These are phyloP conservation scores for Prinsepia uniflora DNA, from an alignment of 306 rosid genomes.

Conservation along the genomic window DNA sequence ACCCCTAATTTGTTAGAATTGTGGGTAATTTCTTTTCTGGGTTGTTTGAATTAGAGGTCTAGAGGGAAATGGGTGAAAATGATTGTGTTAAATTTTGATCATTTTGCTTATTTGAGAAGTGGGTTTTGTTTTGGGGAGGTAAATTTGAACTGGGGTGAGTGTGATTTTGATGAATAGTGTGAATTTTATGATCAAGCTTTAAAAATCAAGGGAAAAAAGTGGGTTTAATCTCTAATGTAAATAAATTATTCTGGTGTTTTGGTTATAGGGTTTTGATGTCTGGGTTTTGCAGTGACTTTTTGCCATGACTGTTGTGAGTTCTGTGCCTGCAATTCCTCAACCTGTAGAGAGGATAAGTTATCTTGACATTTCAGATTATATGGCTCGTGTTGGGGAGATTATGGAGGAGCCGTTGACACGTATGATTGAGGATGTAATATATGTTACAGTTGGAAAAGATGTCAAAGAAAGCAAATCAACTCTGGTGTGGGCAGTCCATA, in stretches of 20 bases:
- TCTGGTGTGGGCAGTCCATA: conserved; percentile 63
- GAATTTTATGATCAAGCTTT: conserved; percentile 2
- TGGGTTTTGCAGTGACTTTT: conserved; percentile 16
- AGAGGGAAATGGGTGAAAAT: background rate
- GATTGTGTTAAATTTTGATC: conserved; percentile 15
- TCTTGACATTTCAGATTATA: conserved; percentile 32
- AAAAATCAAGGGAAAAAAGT: background rate
- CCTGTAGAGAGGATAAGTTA: conserved; percentile 32
- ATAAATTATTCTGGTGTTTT: background rate
- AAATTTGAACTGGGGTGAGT: conserved; percentile 7
- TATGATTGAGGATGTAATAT: conserved; percentile 38
- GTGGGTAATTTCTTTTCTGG: background rate
- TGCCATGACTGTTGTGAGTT: conserved; percentile 53
- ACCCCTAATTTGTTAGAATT: too few species aligned
- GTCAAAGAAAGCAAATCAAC: conserved; percentile 56
- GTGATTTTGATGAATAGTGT: background rate
- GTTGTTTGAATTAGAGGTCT: background rate
- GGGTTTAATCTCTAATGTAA: background rate
- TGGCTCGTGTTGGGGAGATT: conserved; percentile 39
- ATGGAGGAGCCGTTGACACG: conserved; percentile 34
- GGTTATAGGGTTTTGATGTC: conserved; percentile 15
- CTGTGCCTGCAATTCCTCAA: conserved; percentile 37
- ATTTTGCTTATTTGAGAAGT: background rate
- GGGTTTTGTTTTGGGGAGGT: background rate
- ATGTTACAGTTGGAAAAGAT: conserved; percentile 66